A percentile compares a stretch with the other conserved stretches of the same genome.
Evolutionary conservation across 2,329 filamentous ascomycete species (phyloP).

Genomic region (Ilyonectria destructans): DNA sequence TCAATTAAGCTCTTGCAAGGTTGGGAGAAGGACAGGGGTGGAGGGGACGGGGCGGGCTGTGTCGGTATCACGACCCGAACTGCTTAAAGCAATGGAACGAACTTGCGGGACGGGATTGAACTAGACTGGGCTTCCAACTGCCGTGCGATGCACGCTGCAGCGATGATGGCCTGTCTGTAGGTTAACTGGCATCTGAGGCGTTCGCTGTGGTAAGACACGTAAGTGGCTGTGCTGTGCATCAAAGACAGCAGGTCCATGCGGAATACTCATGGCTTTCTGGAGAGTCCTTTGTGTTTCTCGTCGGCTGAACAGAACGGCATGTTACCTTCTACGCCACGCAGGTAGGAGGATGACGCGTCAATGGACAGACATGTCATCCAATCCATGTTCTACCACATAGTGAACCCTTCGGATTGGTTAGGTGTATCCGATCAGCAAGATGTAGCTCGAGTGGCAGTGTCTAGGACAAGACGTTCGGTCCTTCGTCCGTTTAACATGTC

Average conservation of each 20-base stretch:
- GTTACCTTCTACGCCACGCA: background rate
- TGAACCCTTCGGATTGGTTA: background rate
- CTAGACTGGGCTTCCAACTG: background rate
- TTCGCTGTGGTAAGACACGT: background rate
- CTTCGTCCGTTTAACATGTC: background rate
- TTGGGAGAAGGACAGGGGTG: background rate
- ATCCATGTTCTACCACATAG: background rate
- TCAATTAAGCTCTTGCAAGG: background rate
- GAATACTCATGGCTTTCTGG: background rate
- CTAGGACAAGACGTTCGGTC: background rate
- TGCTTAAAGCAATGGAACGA: background rate
- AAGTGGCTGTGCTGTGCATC: background rate
- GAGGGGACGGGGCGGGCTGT: background rate
- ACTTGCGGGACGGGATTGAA: background rate
- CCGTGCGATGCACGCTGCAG: background rate
- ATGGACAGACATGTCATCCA: background rate
- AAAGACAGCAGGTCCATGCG: background rate
- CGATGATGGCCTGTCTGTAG: background rate
- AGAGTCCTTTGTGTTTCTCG: background rate
- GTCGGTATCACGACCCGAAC: background rate
- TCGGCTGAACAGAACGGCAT: background rate
- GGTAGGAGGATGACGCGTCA: slow-evolving; percentile 4
- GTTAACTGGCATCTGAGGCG: background rate
- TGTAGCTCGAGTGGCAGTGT: background rate
- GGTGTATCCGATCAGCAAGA: background rate